phyloP scores from a whole-genome alignment of 257 asterid species.

The Scutellaria minor region DNA sequence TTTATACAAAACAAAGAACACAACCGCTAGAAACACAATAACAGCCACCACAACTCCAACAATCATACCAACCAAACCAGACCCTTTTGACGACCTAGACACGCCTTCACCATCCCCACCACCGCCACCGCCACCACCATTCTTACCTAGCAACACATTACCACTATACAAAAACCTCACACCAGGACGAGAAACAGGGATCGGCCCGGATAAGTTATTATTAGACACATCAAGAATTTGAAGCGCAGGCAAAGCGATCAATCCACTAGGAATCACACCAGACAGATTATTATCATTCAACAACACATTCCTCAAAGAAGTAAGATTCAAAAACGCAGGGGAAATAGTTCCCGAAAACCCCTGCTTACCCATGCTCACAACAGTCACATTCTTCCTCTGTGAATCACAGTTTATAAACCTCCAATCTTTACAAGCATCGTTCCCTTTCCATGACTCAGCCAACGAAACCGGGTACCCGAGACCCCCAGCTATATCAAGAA shows the following conservation, averaged over 20 bases:
- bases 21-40: slow-evolving; percentile 49
- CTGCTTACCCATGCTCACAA: slow-evolving; percentile 55
- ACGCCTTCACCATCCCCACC: slow-evolving; percentile 48
- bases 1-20: slow-evolving; percentile 68
- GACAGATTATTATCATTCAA: slow-evolving; percentile 70
- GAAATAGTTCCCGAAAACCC: slow-evolving; percentile 71
- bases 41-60: slow-evolving; percentile 74
- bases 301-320: slow-evolving; percentile 62
- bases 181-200: slow-evolving; percentile 49
- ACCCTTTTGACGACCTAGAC: slow-evolving; percentile 39
- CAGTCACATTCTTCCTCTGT: slow-evolving; percentile 52
- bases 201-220: slow-evolving; percentile 71
- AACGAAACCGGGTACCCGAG: slow-evolving; percentile 67
- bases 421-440: slow-evolving; percentile 72
- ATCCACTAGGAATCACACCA: slow-evolving; percentile 59
- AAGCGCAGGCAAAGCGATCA: slow-evolving; percentile 64
- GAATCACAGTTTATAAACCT: slow-evolving; percentile 65
- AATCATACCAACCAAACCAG: slow-evolving; percentile 62
- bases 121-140: slow-evolving; percentile 29
- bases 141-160: slow-evolving; percentile 61
- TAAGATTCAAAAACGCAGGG: slow-evolving; percentile 67
- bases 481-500: slow-evolving; percentile 67
- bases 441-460: slow-evolving; percentile 80
- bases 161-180: slow-evolving; percentile 54
- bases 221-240: slow-evolving; percentile 77